A percentile compares a stretch with the other conserved stretches of the same genome.
These are phyloP conservation scores for Fennellomyces sp. DNA, from an alignment of 371 early-diverging fungal genomes.

Conservation along the genomic window DNA sequence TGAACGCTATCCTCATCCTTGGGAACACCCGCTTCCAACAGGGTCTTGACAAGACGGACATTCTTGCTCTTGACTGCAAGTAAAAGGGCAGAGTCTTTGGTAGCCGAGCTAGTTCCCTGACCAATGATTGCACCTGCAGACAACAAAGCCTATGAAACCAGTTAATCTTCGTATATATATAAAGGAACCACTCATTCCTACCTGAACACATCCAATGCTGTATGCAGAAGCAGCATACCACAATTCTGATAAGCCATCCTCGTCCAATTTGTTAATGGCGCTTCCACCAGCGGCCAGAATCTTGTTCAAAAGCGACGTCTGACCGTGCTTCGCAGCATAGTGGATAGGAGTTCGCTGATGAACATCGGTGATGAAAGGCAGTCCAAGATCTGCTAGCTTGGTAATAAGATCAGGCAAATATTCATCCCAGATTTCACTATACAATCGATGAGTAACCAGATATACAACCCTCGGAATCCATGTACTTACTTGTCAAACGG, in stretches of 20 bases:
- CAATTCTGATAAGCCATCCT: slow-evolving; percentile 38
- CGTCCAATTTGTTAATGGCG: slow-evolving; percentile 28
- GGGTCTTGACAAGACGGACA: slow-evolving; percentile 18
- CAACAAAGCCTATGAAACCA: slow-evolving; percentile 25
- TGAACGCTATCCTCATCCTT: slow-evolving; percentile 34
- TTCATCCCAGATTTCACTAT: slow-evolving; percentile 48
- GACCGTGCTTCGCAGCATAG: slow-evolving; percentile 53
- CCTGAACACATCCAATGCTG: slow-evolving; percentile 22
- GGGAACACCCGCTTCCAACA: slow-evolving; percentile 29
- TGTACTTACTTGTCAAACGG: slow-evolving; percentile 38
- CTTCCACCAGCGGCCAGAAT: slow-evolving; percentile 18
- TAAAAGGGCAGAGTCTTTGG: slow-evolving; percentile 22
- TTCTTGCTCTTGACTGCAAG: slow-evolving; percentile 24
- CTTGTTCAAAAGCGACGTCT: slow-evolving; percentile 23
- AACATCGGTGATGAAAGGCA: slow-evolving; percentile 25
- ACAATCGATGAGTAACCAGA: not conserved
- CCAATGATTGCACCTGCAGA: slow-evolving; percentile 21
- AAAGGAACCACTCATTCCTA: not conserved
- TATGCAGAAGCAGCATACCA: slow-evolving; percentile 47
- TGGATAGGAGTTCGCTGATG: slow-evolving; percentile 45
- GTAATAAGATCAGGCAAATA: slow-evolving; percentile 42
- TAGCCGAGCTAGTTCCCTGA: not conserved
- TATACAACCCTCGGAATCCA: not conserved
- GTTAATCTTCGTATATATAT: not conserved
- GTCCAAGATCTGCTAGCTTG: slow-evolving; percentile 16